These are phyloP conservation scores for Kodamaea sagamina DNA, from an alignment of 805 yeast genomes.

Conservation along the genomic window DNA sequence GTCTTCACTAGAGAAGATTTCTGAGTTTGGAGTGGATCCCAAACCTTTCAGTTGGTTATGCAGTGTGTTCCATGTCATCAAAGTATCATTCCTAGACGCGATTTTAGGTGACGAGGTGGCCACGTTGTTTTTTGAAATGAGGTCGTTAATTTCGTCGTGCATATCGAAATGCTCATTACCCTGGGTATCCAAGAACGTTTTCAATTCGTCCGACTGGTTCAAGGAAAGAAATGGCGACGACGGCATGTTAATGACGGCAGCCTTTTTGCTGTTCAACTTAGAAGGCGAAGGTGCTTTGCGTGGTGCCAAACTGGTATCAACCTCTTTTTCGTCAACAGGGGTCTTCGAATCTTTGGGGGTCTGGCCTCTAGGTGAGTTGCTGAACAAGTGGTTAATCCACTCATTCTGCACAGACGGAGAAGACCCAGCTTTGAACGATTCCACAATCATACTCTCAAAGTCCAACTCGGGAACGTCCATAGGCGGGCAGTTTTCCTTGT, in stretches of 20 bases:
- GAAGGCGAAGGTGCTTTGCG: constrained; percentile 26
- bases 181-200: constrained; percentile 19
- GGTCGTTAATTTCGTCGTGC: constrained; percentile 16
- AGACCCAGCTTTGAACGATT: constrained; percentile 22
- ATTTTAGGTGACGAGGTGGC: constrained; percentile 34
- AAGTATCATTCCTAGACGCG: constrained; percentile 40
- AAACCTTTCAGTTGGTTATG: constrained; percentile 7
- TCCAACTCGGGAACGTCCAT: constrained; percentile 16
- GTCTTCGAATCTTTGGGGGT: constrained; percentile 25
- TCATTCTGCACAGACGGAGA: constrained; percentile 41
- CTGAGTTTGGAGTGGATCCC: constrained; percentile 28
- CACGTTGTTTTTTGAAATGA: constrained; percentile 17
- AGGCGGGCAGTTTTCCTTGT: constrained; percentile 31
- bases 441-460: constrained; percentile 28
- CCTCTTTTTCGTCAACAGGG: constrained; percentile 18
- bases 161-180: constrained; percentile 11
- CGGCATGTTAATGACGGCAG: constrained; percentile 37
- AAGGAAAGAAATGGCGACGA: constrained; percentile 39
- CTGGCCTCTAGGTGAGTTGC: constrained; percentile 40
- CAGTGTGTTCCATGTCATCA: constrained; percentile 25
- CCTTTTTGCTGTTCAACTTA: constrained; percentile 21
- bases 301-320: neutral
- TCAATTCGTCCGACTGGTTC: constrained; percentile 18
- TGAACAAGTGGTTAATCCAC: constrained; percentile 47
- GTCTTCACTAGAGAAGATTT: constrained; percentile 11